Evolutionary conservation across 2,329 filamentous ascomycete genomes (phyloP).

Genomic region (Ophiostoma ips): DNA sequence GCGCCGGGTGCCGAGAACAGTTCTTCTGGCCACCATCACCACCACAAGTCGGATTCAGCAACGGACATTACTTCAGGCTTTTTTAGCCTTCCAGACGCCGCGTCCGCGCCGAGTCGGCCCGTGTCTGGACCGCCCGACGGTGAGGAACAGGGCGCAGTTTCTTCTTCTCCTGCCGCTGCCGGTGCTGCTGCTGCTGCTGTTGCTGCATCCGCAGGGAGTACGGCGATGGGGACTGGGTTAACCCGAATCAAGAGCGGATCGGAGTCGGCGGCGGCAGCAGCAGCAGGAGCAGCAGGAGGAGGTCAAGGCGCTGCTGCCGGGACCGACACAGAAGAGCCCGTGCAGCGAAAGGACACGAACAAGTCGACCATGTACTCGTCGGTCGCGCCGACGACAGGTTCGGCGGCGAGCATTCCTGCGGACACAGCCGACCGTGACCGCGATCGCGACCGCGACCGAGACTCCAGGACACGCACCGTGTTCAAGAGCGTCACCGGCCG

Average conservation of each 20-base stretch:
- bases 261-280: background rate
- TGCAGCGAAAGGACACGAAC: constrained; percentile 32
- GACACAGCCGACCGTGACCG: background rate
- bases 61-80: background rate
- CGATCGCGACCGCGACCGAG: constrained; percentile 20
- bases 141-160: too few species aligned
- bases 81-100: background rate
- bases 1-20: background rate
- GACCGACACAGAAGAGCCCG: background rate
- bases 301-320: background rate
- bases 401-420: constrained; percentile 27
- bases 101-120: background rate
- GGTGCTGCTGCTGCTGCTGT: background rate
- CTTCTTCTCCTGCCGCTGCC: too few species aligned
- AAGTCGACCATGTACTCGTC: constrained; percentile 29
- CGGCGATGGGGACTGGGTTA: background rate
- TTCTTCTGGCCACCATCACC: background rate
- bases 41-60: background rate
- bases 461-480: constrained; percentile 39
- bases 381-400: constrained; percentile 27
- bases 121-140: background rate
- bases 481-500: constrained; percentile 70
- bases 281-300: background rate
- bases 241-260: background rate
- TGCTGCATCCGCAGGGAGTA: background rate